Percentiles rank a stretch among this genome's conserved stretches.
Conservation (phyloP, 2,329 filamentous ascomycete genomes). For the Elsinoe necatrix region DNA sequence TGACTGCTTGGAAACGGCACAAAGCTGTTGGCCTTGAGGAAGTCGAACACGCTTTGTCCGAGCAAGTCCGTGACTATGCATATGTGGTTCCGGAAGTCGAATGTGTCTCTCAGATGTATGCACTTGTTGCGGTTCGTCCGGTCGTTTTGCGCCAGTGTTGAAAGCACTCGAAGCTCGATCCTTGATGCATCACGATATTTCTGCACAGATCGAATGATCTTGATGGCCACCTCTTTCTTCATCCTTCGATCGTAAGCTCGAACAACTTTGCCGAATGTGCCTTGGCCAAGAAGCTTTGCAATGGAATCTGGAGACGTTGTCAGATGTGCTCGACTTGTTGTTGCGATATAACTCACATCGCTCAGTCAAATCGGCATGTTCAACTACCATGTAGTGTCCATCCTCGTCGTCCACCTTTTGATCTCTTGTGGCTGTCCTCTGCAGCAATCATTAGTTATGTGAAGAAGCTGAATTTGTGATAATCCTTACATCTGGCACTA, state of each 20-base stretch:
- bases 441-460: slow-evolving; percentile 17
- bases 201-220: slow-evolving; percentile 95
- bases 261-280: slow-evolving; percentile 97
- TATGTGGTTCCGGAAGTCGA: slow-evolving; percentile 95
- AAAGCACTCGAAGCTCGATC: slow-evolving; percentile 87
- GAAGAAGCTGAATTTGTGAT: background rate
- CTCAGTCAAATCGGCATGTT: slow-evolving; percentile 76
- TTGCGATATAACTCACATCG: slow-evolving; percentile 58
- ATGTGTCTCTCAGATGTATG: slow-evolving; percentile 92
- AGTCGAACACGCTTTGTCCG: slow-evolving; percentile 96
- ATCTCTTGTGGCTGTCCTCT: slow-evolving; percentile 26
- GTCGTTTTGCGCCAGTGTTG: slow-evolving; percentile 87
- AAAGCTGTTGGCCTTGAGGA: slow-evolving; percentile 89
- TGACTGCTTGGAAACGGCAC: slow-evolving; percentile 97
- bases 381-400: slow-evolving; percentile 89
- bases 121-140: slow-evolving; percentile 87
- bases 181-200: slow-evolving; percentile 95
- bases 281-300: slow-evolving; percentile 81
- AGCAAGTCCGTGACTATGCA: slow-evolving; percentile 73
- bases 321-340: background rate
- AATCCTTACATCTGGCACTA: slow-evolving; percentile 49
- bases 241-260: slow-evolving; percentile 75
- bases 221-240: slow-evolving; percentile 80
- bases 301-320: slow-evolving; percentile 60
- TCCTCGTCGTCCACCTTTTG: slow-evolving; percentile 87